Percentiles rank a stretch among this genome's conserved stretches.
These are phyloP conservation scores for Neonectria neomacrospora DNA, from an alignment of 2,329 filamentous ascomycete species.

Conservation along the genomic window DNA sequence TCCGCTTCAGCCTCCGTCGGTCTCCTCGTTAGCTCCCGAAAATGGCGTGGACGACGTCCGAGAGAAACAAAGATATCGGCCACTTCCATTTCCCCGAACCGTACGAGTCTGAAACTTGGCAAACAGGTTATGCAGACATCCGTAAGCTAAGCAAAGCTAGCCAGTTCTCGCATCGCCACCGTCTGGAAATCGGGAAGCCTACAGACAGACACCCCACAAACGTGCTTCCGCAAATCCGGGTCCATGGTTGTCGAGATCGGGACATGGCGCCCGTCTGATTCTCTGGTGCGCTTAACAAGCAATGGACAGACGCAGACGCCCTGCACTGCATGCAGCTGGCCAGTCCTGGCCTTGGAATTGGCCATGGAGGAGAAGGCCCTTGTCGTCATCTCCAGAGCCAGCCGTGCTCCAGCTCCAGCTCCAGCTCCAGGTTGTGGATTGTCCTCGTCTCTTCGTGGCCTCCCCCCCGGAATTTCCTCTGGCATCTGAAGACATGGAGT, in stretches of 20 bases:
- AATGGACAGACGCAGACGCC: background rate
- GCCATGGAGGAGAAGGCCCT: background rate
- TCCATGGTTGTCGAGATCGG: background rate
- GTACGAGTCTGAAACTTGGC: background rate
- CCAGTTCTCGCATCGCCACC: background rate
- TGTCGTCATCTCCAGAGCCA: background rate
- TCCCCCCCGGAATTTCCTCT: slow-evolving; percentile 2
- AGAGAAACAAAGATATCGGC: too few relatives aligned
- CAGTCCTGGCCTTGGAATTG: background rate
- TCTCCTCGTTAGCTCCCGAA: background rate
- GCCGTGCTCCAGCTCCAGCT: background rate
- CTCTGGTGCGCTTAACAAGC: background rate
- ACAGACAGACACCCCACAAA: background rate
- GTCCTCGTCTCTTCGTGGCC: background rate
- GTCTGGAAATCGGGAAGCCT: background rate
- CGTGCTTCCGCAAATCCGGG: background rate
- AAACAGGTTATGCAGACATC: background rate
- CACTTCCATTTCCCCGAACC: too few relatives aligned
- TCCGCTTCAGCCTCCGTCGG: too few relatives aligned
- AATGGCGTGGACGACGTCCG: background rate
- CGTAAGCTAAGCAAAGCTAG: background rate
- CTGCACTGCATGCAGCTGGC: background rate
- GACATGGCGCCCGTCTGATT: background rate
- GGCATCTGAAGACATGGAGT: slow-evolving; percentile 9
- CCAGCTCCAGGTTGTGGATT: background rate